Evolutionary conservation across 2,329 filamentous ascomycete genomes (phyloP).

Genomic region (Colletotrichum kahawae): DNA sequence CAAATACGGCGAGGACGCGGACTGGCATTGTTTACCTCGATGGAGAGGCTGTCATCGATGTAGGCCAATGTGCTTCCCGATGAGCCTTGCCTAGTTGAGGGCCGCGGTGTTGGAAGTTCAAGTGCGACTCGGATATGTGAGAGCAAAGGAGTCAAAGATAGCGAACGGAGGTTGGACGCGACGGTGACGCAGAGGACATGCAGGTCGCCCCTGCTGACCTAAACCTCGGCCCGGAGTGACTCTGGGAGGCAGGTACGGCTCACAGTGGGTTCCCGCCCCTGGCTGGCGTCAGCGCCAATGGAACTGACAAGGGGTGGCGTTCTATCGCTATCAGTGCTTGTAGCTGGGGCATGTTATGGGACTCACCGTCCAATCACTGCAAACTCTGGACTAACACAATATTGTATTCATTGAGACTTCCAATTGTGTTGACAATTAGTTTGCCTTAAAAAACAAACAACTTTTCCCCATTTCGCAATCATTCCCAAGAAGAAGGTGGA

Average conservation of each 20-base stretch:
- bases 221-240: neutral
- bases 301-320: neutral
- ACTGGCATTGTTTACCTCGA: conserved; percentile 25
- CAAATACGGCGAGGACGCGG: conserved; percentile 26
- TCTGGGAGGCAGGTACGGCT: neutral
- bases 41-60: neutral
- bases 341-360: neutral
- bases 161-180: neutral
- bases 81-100: neutral
- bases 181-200: conserved; percentile 12
- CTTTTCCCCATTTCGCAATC: neutral
- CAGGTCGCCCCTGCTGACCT: conserved; percentile 9
- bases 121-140: neutral
- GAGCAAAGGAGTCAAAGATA: neutral
- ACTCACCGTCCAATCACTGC: neutral
- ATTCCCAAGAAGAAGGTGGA: neutral
- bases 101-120: neutral
- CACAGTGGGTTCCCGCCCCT: neutral
- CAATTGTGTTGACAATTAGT: neutral
- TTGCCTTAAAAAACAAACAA: neutral
- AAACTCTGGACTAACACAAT: neutral
- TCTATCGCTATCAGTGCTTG: neutral
- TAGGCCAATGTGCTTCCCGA: neutral
- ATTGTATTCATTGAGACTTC: neutral
- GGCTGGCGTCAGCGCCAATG: neutral